Evolutionary conservation across 352 stramenopile genomes (phyloP), one percentile per base, ranked within the genome.

Genomic region (Phytophthora vignae): DNA sequence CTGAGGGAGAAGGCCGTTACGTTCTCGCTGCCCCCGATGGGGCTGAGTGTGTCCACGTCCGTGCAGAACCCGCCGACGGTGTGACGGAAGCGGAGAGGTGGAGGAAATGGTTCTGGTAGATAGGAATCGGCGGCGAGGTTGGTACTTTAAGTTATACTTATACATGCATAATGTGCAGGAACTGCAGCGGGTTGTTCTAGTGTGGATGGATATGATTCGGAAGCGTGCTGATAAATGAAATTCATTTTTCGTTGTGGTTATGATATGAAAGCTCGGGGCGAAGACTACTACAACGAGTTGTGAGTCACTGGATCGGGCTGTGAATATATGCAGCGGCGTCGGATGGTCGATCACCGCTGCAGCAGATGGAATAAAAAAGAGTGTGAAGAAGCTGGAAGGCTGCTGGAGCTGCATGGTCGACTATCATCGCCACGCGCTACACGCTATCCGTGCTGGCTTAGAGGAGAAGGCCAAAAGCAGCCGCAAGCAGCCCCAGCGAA

Each of bases 11-110:
- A 85, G 46, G 83, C 82, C 0, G 81, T 94, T 8, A 87, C 82
- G 5, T 91, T 94, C 62, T 94, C 87, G 19, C 60, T 94, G 64
- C 87, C 87, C 46, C 87, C 85, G 17, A 90, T 93, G 81, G 78
- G 77, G 1, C 59, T 92, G 3, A 91, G 76, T 61, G 84, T 93
- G 40, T 77, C 83, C n/a, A 88, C 82, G 17, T 84, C 84, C 25
- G 75, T 88, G 29, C 77, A 87, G 59, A 82, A 88, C 46, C 74
- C 81, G 21, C 73, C 76, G 14, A 77, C 74, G 10, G 69, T 74
- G 49, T 81, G 49, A 78, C 38, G 64, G 38, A 11, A 53, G 15
- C 2, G 42, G 42, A 10, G 19, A 22, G 27, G 27, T 10, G 19
- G 52, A 49, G 27, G 25, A 56, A 55, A 15, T 61, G 52, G 29